phyloP scores from a whole-genome alignment of 2,329 filamentous ascomycete genomes.

The Podosphaera xanthii region DNA sequence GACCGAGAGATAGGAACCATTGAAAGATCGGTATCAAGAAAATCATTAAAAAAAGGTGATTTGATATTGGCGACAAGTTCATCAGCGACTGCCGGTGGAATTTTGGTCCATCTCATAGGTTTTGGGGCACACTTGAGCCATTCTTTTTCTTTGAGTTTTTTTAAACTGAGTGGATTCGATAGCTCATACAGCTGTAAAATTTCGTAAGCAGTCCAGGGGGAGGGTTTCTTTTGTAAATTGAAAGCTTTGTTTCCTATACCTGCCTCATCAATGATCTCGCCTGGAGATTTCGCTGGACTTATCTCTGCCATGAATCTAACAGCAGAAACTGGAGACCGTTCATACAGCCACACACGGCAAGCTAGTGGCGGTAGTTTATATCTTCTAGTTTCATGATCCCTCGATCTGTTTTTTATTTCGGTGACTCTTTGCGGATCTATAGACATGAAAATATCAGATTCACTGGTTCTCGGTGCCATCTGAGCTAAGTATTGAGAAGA shows the following conservation, averaged over 20 bases:
- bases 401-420: constrained; percentile 25
- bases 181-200: constrained; percentile 36
- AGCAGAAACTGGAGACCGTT: constrained; percentile 22
- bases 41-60: constrained; percentile 23
- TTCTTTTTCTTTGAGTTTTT: constrained; percentile 28
- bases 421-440: constrained; percentile 24
- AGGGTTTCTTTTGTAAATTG: constrained; percentile 5
- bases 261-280: constrained; percentile 22
- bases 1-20: constrained; percentile 5
- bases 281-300: constrained; percentile 23
- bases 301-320: constrained; percentile 37
- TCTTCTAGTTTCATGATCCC: constrained; percentile 30
- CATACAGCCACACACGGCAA: constrained; percentile 39
- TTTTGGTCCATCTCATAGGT: constrained; percentile 28
- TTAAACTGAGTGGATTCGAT: constrained; percentile 31
- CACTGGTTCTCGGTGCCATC: constrained; percentile 25
- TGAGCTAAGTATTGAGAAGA: constrained; percentile 24
- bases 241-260: constrained; percentile 29
- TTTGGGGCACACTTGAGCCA: constrained; percentile 23
- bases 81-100: constrained; percentile 33
- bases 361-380: constrained; percentile 32
- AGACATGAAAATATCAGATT: constrained; percentile 31
- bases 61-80: constrained; percentile 34
- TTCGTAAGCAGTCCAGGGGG: constrained; percentile 22
- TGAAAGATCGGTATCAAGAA: background rate